Evolutionary conservation across 2,329 filamentous ascomycete genomes (phyloP), one percentile per base, ranked within the genome.

Genomic region (Aspergillus sp.): DNA sequence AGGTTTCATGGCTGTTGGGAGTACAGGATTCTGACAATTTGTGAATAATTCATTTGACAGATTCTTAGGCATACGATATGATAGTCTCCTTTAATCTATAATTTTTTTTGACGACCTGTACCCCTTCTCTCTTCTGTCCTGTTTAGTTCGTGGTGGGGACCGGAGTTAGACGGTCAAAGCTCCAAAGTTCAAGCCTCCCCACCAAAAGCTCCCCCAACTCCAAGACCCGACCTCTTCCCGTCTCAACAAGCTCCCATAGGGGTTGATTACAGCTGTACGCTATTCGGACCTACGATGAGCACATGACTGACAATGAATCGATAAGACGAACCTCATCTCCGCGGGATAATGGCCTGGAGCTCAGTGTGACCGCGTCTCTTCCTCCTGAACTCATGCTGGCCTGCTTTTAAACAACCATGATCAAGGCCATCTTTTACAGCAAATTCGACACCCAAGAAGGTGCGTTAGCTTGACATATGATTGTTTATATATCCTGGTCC

Each of bases 361-460:
- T 38, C 19, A 23, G 45, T 38, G 34, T 58, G 34, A 58, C 43
- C 19, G 23, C 53, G 50, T 30, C 30, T 38, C 43, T 31, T 31
- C 30, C 54, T 22, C 48, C 46, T 47, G 22, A 54, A 51, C 19
- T 45, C 28, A 43, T 50, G 54, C 48, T 28, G 34, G 17, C 17
- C 25, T 4, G 4, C 59, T 52, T 45, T 59, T 34, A 52, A 54
- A 54, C 62, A 69, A 79, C 70, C 68, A 87, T 87, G 77, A 87
- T 89, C 69, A 84, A 86, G 69, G 84, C 86, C 51, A 86, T 89
- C 62, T 89, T 89, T 76, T 89, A 88, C 74, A 86, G 86, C 73
- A 86, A 86, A 70, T 89, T 89, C 71, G 86, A 89, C 71, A 84
- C 84, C 58, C 82, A 85, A 65, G 79, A 83, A 77, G 82, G 82